phyloP scores from a whole-genome alignment of 768 basidiomycete genomes.

The Mycena rebaudengoi region DNA sequence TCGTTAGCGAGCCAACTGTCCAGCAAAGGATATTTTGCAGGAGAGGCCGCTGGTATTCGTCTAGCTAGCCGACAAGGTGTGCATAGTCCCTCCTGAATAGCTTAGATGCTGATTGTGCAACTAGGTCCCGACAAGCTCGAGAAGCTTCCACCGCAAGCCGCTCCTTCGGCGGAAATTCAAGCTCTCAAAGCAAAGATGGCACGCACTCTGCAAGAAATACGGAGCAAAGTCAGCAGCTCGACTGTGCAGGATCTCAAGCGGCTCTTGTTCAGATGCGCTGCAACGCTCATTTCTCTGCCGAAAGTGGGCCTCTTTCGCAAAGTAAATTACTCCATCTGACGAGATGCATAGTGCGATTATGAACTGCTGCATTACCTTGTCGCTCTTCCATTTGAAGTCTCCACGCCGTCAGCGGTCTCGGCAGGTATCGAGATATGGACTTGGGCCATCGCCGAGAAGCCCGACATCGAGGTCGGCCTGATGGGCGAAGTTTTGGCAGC shows the following conservation, averaged over 20 bases:
- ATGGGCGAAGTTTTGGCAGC: conserved; percentile 88
- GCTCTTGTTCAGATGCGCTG: conserved; percentile 86
- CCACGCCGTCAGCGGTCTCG: conserved; percentile 85
- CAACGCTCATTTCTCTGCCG: conserved; percentile 74
- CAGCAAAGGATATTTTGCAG: conserved; percentile 89
- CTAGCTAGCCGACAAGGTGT: conserved; percentile 72
- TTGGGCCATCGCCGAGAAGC: conserved; percentile 91
- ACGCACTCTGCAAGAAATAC: conserved; percentile 71
- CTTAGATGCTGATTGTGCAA: not conserved
- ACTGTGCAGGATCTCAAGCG: conserved; percentile 86
- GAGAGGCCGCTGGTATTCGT: conserved; percentile 85
- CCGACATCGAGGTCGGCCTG: conserved; percentile 81
- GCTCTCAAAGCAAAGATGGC: conserved; percentile 75
- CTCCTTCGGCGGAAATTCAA: conserved; percentile 68
- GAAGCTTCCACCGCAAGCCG: conserved; percentile 65
- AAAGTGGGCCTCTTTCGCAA: conserved; percentile 50
- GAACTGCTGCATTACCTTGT: conserved; percentile 90
- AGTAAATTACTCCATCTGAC: not conserved
- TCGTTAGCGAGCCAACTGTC: conserved; percentile 86
- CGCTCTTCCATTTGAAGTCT: conserved; percentile 86
- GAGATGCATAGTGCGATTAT: conserved; percentile 74
- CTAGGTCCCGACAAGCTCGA: conserved; percentile 68
- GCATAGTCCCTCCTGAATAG: conserved; percentile 25
- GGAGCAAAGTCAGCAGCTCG: conserved; percentile 74
- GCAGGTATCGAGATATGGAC: conserved; percentile 96